phyloP scores from a whole-genome alignment of 495 filamentous ascomycete species.

The Lophiostoma macrostomum region DNA sequence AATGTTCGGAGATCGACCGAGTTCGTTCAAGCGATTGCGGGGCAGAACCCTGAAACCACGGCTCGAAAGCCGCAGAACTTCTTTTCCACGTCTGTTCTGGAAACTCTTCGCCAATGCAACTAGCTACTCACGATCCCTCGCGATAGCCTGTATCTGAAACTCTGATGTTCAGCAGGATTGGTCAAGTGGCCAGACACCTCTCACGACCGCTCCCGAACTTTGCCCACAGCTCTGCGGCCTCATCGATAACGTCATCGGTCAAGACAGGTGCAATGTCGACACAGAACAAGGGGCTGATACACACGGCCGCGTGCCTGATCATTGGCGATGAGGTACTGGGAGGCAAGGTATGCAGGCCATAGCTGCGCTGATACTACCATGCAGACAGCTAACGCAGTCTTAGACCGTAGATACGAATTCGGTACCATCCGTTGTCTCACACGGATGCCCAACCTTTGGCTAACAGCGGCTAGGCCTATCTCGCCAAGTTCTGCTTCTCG shows the following conservation, averaged over 20 bases:
- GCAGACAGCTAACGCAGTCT: slow-evolving; percentile 5
- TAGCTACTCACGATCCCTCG: slow-evolving; percentile 19
- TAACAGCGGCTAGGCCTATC: slow-evolving; percentile 50
- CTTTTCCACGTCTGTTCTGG: background rate
- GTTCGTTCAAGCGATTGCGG: slow-evolving; percentile 13
- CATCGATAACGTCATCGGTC: slow-evolving; percentile 31
- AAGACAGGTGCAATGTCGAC: slow-evolving; percentile 46
- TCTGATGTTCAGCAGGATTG: slow-evolving; percentile 71
- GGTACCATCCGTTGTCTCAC: background rate
- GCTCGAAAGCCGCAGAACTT: slow-evolving; percentile 1
- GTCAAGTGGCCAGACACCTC: slow-evolving; percentile 70
- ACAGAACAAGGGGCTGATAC: slow-evolving; percentile 62
- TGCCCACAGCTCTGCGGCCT: slow-evolving; percentile 47
- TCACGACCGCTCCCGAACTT: slow-evolving; percentile 58
- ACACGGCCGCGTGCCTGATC: slow-evolving; percentile 89
- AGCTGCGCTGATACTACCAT: slow-evolving; percentile 36
- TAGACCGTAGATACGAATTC: slow-evolving; percentile 92
- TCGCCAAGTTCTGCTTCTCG: slow-evolving; percentile 90
- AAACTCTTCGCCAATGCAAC: slow-evolving; percentile 4
- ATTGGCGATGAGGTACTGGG: slow-evolving; percentile 96
- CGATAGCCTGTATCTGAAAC: background rate
- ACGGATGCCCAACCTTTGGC: background rate
- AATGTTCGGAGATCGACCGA: slow-evolving; percentile 2
- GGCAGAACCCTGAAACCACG: slow-evolving; percentile 10
- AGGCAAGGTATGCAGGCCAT: slow-evolving; percentile 69